phyloP scores from a whole-genome alignment of 805 yeast genomes.

The Pichia exigua region DNA sequence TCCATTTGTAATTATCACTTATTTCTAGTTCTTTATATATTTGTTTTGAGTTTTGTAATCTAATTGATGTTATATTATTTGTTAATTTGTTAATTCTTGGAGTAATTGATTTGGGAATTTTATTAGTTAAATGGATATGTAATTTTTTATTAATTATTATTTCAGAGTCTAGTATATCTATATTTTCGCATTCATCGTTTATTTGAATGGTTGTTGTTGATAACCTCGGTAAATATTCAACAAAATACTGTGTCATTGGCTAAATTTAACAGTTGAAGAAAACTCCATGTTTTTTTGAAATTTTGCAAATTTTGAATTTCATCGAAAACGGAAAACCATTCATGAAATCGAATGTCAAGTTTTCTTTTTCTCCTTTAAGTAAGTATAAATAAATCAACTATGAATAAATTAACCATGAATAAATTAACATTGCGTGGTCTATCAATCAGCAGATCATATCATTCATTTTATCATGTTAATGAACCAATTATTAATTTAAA shows the following conservation, averaged over 20 bases:
- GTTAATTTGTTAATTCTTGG: neutral
- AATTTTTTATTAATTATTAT: neutral
- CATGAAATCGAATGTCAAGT: neutral
- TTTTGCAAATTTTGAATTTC: too few species aligned
- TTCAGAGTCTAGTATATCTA: neutral
- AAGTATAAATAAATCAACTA: too few species aligned
- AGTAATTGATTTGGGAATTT: neutral
- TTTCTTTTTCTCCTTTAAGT: too few species aligned
- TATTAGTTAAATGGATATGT: neutral
- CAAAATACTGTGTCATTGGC: slow-evolving; percentile 5
- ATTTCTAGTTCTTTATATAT: neutral
- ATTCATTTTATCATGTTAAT: slow-evolving; percentile 31
- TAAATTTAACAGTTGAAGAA: neutral
- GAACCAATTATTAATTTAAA: slow-evolving; percentile 26
- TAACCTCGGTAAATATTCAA: slow-evolving; percentile 22
- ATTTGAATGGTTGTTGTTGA: slow-evolving; percentile 9
- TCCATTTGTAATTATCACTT: slow-evolving; percentile 22
- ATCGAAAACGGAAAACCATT: too few species aligned
- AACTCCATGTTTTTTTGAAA: neutral
- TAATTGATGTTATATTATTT: neutral
- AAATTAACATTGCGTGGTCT: neutral
- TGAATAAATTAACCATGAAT: neutral
- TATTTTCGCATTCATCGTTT: neutral
- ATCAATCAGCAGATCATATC: slow-evolving; percentile 26
- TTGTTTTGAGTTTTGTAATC: neutral